Conservation (phyloP, 2,329 filamentous ascomycete genomes). For the Penicillium sp. region DNA sequence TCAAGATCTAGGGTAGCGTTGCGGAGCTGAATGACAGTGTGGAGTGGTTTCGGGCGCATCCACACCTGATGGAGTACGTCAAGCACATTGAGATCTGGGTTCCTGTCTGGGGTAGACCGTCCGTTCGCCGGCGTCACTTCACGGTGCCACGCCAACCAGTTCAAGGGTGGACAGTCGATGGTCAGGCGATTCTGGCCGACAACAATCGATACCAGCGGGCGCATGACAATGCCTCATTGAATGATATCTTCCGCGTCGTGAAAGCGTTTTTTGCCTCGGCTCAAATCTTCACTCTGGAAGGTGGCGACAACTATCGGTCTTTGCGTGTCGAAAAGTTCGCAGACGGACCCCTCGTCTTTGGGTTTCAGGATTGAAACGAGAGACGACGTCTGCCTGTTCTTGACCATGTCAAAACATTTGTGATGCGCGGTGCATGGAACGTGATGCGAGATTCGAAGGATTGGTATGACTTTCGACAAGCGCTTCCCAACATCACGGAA, state of each 20-base stretch:
- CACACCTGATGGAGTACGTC: conserved; percentile 64
- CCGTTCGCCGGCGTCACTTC: too few relatives aligned
- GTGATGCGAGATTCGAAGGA: conserved; percentile 65
- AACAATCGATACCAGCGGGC: conserved; percentile 33
- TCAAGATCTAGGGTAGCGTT: conserved; percentile 72
- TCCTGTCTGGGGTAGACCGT: conserved; percentile 66
- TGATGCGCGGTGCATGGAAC: conserved; percentile 77
- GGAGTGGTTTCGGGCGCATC: conserved; percentile 60
- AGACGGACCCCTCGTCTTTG: too few relatives aligned
- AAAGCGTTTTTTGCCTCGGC: conserved; percentile 60
- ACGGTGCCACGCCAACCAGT: background rate
- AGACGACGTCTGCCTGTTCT: conserved; percentile 47
- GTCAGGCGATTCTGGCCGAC: too few relatives aligned
- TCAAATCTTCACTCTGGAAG: conserved; percentile 70
- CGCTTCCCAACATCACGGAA: conserved; percentile 65
- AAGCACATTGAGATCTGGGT: conserved; percentile 78
- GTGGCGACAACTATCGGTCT: conserved; percentile 67
- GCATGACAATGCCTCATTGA: conserved; percentile 67
- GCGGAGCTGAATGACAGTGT: conserved; percentile 62
- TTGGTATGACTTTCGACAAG: conserved; percentile 62
- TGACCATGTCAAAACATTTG: conserved; percentile 63
- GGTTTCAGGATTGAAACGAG: background rate
- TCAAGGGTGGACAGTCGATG: background rate
- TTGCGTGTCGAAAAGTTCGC: background rate
- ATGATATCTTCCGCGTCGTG: conserved; percentile 69